Percentiles rank a stretch among this genome's conserved stretches.
These are phyloP conservation scores for Fusarium dlaminii DNA, from an alignment of 2,329 filamentous ascomycete species.

Conservation along the genomic window DNA sequence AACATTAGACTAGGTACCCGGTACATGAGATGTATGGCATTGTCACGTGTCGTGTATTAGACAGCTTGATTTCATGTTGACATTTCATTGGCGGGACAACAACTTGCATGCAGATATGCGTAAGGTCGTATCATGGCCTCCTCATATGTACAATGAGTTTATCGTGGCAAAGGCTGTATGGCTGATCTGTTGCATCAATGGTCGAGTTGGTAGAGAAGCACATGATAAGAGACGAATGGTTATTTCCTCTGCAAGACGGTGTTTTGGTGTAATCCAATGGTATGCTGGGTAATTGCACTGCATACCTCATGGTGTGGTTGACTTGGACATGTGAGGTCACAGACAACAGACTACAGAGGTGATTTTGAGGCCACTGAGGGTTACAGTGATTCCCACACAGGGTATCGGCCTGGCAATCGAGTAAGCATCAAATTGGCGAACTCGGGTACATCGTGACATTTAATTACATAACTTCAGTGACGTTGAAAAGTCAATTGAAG, in stretches of 20 bases:
- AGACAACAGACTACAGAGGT: not conserved
- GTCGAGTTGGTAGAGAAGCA: not conserved
- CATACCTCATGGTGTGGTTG: slow-evolving; percentile 18
- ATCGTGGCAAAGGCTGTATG: slow-evolving; percentile 35
- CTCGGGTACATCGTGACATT: not conserved
- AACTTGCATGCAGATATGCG: slow-evolving; percentile 15
- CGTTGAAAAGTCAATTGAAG: not conserved
- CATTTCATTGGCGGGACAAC: slow-evolving; percentile 9
- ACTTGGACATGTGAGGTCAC: not conserved
- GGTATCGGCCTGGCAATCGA: not conserved
- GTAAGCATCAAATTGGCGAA: not conserved
- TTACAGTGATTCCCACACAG: not conserved
- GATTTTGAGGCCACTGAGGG: slow-evolving; percentile 7
- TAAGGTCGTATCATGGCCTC: slow-evolving; percentile 1
- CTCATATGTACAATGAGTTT: slow-evolving; percentile 2
- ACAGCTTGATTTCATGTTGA: not conserved
- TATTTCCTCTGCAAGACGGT: not conserved
- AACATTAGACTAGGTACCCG: not conserved
- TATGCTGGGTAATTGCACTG: slow-evolving; percentile 20
- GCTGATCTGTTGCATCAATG: not conserved
- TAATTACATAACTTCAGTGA: not conserved
- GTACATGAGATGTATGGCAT: not conserved
- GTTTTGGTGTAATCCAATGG: slow-evolving; percentile 1
- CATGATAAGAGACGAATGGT: not conserved
- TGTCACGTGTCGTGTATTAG: not conserved